Evolutionary conservation across 2,329 filamentous ascomycete species (phyloP).

Genomic region (Teratosphaeria nubilosa): DNA sequence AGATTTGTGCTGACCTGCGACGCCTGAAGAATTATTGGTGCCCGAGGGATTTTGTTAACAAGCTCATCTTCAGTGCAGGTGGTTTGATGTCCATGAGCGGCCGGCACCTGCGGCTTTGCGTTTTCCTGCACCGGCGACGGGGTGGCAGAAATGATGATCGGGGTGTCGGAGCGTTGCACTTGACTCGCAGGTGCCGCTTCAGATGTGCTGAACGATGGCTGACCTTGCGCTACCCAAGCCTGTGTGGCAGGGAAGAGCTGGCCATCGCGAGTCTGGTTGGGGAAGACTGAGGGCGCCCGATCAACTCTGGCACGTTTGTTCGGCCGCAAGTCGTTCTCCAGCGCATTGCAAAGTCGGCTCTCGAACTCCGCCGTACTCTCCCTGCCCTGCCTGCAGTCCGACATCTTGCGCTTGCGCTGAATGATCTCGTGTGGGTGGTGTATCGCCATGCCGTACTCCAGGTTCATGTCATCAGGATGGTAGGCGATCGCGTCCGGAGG

Average conservation of each 20-base stretch:
- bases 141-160: background rate
- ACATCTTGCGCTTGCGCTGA: background rate
- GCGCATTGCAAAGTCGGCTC: background rate
- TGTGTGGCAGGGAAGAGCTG: background rate
- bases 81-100: too few relatives aligned
- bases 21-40: background rate
- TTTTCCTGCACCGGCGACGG: background rate
- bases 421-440: background rate
- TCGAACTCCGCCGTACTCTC: background rate
- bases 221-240: background rate
- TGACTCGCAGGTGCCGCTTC: background rate
- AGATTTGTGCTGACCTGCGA: background rate
- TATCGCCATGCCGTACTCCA: background rate
- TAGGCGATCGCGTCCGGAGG: background rate
- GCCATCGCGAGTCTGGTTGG: background rate
- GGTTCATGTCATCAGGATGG: background rate
- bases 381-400: background rate
- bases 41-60: too few relatives aligned
- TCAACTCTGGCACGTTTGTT: background rate
- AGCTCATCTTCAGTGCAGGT: too few relatives aligned
- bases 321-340: background rate
- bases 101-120: background rate
- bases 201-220: background rate
- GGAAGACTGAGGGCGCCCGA: background rate
- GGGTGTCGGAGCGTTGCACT: background rate